phyloP scores from a whole-genome alignment of 768 basidiomycete genomes.

The Leccinum disarticulatum region DNA sequence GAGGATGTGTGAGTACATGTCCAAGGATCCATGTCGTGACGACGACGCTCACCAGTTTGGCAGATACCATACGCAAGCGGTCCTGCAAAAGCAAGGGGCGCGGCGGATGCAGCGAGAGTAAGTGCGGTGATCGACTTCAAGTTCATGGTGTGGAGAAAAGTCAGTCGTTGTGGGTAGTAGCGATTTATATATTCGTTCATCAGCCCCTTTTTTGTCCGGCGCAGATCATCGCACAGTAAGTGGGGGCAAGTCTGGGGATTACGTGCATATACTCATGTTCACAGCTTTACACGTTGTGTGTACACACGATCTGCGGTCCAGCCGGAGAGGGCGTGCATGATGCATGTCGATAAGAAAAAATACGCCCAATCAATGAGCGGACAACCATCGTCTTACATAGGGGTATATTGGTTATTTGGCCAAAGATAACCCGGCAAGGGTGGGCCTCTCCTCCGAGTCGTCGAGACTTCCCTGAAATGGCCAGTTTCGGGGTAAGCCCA shows the following conservation, averaged over 20 bases:
- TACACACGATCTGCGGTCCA: not conserved
- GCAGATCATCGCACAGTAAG: slow-evolving; percentile 10
- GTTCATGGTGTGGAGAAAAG: slow-evolving; percentile 21
- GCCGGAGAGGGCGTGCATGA: slow-evolving; percentile 14
- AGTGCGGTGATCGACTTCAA: slow-evolving; percentile 20
- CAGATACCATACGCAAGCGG: slow-evolving; percentile 24
- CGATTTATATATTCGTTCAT: slow-evolving; percentile 1
- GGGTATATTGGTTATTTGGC: not conserved
- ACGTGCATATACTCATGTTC: not conserved
- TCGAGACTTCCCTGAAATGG: no score
- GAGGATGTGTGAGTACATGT: not conserved
- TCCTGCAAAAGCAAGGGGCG: slow-evolving; percentile 16
- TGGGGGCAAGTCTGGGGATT: not conserved
- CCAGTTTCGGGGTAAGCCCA: no score
- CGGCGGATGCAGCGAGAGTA: slow-evolving; percentile 14
- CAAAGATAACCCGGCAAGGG: not conserved
- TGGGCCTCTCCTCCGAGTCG: no score
- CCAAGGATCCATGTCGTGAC: no score
- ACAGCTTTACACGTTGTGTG: not conserved
- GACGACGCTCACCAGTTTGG: slow-evolving; percentile 20
- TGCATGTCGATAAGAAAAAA: not conserved
- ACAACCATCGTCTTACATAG: slow-evolving; percentile 8
- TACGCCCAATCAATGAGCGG: slow-evolving; percentile 15
- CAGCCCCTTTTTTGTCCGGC: not conserved
- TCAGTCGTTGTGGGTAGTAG: not conserved